Base-by-base conservation (phyloP, 148 eudicot genomes). In the Drosera capensis region DNA sequence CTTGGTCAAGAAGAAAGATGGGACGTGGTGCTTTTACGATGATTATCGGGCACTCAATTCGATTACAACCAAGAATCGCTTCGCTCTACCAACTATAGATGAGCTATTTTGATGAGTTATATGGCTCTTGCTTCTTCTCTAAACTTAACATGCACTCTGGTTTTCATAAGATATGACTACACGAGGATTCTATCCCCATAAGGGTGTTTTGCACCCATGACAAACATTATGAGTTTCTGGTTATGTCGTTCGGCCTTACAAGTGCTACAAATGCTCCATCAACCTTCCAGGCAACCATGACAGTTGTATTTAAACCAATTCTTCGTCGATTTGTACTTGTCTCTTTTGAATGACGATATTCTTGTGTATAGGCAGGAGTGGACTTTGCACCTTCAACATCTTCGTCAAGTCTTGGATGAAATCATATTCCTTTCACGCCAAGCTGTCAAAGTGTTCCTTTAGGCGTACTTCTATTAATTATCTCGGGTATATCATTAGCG, bases 231-330 rank as follows among this genome's bases (percentile, higher is more conserved):
- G 43, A 40, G 15, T 40, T 40, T 40, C 14, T 40, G 43, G 43
- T 40, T 5, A 40, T 6, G 43, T 4, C 43, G 7, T 40, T 40
- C 14, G 43, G 43, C 12, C 43, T 40, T 16, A 40, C 43, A 40
- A 40, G 14, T 6, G 43, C 43, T 6, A 14, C 43, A 40, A 40
- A 40, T 40, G 43, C 43, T 5, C 43, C 43, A 13, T 6, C 43
- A 13, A 40, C 43, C 18, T 40, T 40, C 18, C 43, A 40, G 15
- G 43, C 43, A 40, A 4, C 15, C 7, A 40, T 40, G 43, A 40
- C 8, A 7, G 43, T 5, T 5, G 14, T 40, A 16, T 40, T 40
- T 40, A 11, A 16, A 13, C 43, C 43, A 6, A 7, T 40, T 15
- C 43, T 0, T 13, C 43, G 18, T 5, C 8, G 18, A 16, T 40